Percentiles rank a stretch among this genome's conserved stretches.
Evolutionary conservation across 306 rosid species (phyloP).

Genomic region (Rosa chinensis): DNA sequence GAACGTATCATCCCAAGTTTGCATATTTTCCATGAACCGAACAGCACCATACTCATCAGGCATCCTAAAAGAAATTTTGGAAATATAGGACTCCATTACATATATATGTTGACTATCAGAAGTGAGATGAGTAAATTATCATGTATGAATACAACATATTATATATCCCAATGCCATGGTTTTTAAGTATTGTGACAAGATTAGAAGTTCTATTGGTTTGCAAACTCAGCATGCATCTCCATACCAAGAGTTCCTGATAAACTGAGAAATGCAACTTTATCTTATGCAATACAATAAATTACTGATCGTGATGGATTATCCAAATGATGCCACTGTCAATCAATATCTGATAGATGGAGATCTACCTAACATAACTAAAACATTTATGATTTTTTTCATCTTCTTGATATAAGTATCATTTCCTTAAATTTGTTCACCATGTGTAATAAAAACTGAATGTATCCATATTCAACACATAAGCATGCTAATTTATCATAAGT

Average conservation of each 20-base stretch:
- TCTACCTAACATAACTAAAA: background rate
- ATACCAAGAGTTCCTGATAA: background rate
- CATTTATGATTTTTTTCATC: background rate
- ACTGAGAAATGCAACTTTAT: background rate
- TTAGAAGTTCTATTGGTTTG: background rate
- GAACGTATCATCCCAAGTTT: slow-evolving; percentile 10
- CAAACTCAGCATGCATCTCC: background rate
- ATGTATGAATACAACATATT: background rate
- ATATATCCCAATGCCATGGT: background rate
- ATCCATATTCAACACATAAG: background rate
- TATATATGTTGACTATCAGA: background rate
- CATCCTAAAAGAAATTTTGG: background rate
- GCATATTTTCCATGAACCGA: background rate
- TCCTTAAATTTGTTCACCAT: background rate
- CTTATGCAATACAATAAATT: background rate
- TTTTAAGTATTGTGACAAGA: background rate
- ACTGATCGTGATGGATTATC: background rate
- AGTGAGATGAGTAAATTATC: background rate
- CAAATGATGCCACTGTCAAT: background rate
- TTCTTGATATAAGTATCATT: background rate
- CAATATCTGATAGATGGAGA: background rate
- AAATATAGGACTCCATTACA: background rate
- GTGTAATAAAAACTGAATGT: background rate
- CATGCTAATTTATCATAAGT: background rate
- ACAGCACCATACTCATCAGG: background rate